phyloP scores from a whole-genome alignment of 495 filamentous ascomycete genomes.

The Amorphotheca resinae region DNA sequence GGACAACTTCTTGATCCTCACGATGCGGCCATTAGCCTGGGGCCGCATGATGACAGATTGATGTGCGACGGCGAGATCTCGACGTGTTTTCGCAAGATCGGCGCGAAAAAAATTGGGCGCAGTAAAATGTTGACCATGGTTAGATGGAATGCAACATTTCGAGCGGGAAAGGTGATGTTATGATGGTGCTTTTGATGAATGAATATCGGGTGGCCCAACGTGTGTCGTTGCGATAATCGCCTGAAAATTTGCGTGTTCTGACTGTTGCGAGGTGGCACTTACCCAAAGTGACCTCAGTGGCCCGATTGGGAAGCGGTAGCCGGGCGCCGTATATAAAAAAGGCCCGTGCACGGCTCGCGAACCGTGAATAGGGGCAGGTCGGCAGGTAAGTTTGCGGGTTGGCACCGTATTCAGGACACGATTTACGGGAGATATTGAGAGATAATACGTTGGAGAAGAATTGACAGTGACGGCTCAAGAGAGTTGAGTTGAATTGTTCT shows the following conservation, averaged over 20 bases:
- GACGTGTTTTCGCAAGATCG: conserved; percentile 19
- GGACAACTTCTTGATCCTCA: conserved; percentile 83
- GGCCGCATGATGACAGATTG: conserved; percentile 38
- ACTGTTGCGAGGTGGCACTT: background rate
- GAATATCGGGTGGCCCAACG: background rate
- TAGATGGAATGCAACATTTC: conserved; percentile 24
- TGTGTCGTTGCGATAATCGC: conserved; percentile 1
- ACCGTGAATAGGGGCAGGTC: background rate
- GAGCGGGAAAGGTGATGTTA: background rate
- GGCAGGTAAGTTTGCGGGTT: too few species aligned
- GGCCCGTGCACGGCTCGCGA: background rate
- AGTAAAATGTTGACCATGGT: conserved; percentile 29
- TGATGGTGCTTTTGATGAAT: conserved; percentile 14
- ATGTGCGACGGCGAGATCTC: conserved; percentile 26
- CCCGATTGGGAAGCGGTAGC: background rate
- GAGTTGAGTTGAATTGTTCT: too few species aligned
- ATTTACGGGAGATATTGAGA: too few species aligned
- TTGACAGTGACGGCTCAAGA: too few species aligned
- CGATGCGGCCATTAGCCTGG: conserved; percentile 45
- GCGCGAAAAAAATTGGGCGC: conserved; percentile 34
- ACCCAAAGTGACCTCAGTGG: background rate
- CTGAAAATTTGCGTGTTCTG: background rate
- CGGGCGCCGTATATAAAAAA: background rate
- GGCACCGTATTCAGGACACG: too few species aligned
- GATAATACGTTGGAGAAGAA: too few species aligned